Evolutionary conservation across 176 grass and related monocot species (phyloP).

Genomic region (Coix lacrymajobi): DNA sequence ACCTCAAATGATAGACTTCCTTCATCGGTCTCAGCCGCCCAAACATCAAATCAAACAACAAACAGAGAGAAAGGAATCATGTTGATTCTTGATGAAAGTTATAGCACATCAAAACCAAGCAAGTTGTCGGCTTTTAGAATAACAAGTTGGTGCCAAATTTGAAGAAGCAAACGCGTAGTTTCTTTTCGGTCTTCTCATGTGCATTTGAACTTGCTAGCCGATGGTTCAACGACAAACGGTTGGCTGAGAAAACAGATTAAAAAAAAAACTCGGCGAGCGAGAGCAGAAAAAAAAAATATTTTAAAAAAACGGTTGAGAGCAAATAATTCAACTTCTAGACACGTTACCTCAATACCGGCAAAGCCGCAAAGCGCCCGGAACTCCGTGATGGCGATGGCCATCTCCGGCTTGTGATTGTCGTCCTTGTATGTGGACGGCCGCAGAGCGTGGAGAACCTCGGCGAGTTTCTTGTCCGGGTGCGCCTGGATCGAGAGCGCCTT

Average conservation of each 20-base stretch:
- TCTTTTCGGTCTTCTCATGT: neutral
- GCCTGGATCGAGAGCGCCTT: constrained; percentile 96
- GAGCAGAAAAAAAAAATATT: no score
- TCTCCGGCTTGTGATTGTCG: constrained; percentile 91
- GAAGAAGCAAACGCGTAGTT: neutral
- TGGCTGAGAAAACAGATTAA: neutral
- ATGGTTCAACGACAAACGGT: neutral
- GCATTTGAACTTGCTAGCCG: neutral
- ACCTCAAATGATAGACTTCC: neutral
- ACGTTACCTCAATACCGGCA: constrained; percentile 53
- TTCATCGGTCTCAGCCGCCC: neutral
- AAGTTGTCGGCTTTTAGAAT: neutral
- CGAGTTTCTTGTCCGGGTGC: constrained; percentile 89
- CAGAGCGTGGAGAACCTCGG: constrained; percentile 58
- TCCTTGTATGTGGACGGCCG: constrained; percentile 74
- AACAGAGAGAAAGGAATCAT: neutral
- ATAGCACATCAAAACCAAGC: neutral
- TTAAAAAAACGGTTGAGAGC: neutral
- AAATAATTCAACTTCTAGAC: neutral
- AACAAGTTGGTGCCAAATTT: neutral
- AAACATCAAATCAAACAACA: neutral
- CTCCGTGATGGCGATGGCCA: constrained; percentile 91
- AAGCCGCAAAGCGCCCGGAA: constrained; percentile 94
- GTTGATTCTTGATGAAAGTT: neutral
- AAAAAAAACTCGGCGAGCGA: neutral